Base-by-base conservation (phyloP, 129 eudicot genomes). In the Artemisia tridentata region DNA sequence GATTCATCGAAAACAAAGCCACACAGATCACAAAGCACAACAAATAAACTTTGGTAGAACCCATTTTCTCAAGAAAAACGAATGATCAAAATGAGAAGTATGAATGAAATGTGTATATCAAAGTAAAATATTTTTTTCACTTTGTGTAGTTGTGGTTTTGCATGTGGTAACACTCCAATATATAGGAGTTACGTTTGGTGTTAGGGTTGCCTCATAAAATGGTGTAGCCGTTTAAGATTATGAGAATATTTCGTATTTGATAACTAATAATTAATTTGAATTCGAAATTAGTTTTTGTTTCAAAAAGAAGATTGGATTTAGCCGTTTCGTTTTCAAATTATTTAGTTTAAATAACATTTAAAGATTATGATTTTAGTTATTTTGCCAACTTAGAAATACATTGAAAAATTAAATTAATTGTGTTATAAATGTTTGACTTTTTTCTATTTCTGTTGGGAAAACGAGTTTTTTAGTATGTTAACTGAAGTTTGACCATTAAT, bases 191-290 rank as follows among this genome's bases (percentile, higher is more conserved):
- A 49, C 55, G 49, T 12, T 64, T 19, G 62, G 80, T 38, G 16
- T 15, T 34, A n/a, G 74, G 80, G 21, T 75, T 61, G 76, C 67
- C 70, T 18, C 73, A 17, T 52, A 16, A 20, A 13, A 8, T 63
- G 67, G 66, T 7, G 64, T 34, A 54, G 45, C 79, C 75, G 80
- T 63, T 74, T 74, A 58, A 74, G 31, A 34, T 51, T 66, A 53
- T 64, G 68, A 74, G 75, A 65, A 55, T 74, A 78, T 71, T 53
- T 70, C 72, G 77, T 64, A 43, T 11, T 29, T 77, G 80, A 68
- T 71, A 49, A 45, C 65, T 60, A 69, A 25, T 15, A 19, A 3
- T 29, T 45, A 14, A 11, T 61, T 69, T 20, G 7, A 77, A 54
- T 77, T 63, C 27, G 54, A 77, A 70, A 21, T 63, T 20, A 63